Conservation (phyloP, 306 rosid genomes). For the Prosopis cineraria region DNA sequence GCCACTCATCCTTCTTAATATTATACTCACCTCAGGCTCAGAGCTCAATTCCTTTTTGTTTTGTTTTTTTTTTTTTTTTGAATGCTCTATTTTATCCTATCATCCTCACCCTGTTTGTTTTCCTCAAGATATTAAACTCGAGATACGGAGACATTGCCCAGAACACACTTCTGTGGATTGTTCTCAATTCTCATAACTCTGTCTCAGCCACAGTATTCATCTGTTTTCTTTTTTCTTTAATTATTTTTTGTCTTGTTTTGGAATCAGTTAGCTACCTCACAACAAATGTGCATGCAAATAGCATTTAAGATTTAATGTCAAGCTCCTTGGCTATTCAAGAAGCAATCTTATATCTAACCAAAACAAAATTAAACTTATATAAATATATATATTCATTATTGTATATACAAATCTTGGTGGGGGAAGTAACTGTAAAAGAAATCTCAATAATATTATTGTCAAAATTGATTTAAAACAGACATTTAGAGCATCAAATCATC, state of each 20-base stretch:
- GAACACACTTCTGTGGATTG: constrained; percentile 32
- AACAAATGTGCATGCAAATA: neutral
- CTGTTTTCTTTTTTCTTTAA: too few species aligned
- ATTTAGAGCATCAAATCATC: too few species aligned
- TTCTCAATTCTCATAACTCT: constrained; percentile 3
- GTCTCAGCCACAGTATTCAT: constrained; percentile 24
- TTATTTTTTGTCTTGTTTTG: neutral
- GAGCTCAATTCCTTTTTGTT: neutral
- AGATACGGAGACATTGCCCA: neutral
- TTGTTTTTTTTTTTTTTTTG: constrained; percentile 35
- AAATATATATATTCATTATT: too few species aligned
- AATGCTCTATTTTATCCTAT: constrained; percentile 13
- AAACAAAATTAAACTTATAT: too few species aligned
- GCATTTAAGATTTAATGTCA: neutral
- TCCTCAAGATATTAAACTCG: neutral
- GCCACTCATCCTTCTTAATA: constrained; percentile 37
- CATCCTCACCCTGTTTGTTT: constrained; percentile 30
- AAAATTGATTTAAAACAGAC: constrained; percentile 40
- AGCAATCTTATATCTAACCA: too few species aligned
- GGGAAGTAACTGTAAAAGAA: neutral
- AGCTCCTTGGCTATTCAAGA: neutral
- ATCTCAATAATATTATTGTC: constrained; percentile 12
- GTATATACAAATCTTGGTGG: too few species aligned
- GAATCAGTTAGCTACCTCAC: neutral
- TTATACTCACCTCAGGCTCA: neutral